phyloP scores from a whole-genome alignment of 2,329 filamentous ascomycete genomes.

The Pleurostoma richardsiae region DNA sequence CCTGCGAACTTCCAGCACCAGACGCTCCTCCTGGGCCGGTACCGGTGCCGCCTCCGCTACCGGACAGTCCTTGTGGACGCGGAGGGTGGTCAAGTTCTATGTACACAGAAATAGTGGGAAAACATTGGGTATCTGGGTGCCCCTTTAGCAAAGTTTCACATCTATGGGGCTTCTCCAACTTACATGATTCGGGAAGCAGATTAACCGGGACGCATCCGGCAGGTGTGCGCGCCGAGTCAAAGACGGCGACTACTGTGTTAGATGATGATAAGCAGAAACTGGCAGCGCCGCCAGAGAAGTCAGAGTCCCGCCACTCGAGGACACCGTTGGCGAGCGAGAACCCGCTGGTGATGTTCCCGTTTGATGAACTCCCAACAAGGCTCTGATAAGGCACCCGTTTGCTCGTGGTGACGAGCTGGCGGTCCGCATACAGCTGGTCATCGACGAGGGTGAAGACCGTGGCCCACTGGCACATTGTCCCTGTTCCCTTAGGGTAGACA shows the following conservation, averaged over 20 bases:
- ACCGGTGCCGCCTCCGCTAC: background rate
- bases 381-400: background rate
- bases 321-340: conserved; percentile 1
- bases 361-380: conserved; percentile 1
- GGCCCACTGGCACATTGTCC: conserved; percentile 1
- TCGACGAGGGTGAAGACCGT: conserved; percentile 3
- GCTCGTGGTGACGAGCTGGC: conserved; percentile 1
- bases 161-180: background rate
- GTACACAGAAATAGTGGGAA: conserved; percentile 1
- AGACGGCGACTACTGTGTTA: conserved; percentile 1
- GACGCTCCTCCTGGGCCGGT: background rate
- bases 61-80: background rate
- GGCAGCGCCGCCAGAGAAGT: background rate
- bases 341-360: background rate
- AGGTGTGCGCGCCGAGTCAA: background rate
- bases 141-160: background rate
- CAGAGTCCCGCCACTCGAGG: conserved; percentile 1
- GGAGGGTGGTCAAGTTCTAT: conserved; percentile 1
- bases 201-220: conserved; percentile 1
- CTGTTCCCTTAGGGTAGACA: conserved; percentile 1
- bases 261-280: conserved; percentile 3
- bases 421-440: conserved; percentile 3
- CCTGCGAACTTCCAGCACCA: background rate
- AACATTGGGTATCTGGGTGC: background rate
- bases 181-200: background rate